Base-by-base conservation (phyloP, 495 filamentous ascomycete species). In the Xylaria nigripes region DNA sequence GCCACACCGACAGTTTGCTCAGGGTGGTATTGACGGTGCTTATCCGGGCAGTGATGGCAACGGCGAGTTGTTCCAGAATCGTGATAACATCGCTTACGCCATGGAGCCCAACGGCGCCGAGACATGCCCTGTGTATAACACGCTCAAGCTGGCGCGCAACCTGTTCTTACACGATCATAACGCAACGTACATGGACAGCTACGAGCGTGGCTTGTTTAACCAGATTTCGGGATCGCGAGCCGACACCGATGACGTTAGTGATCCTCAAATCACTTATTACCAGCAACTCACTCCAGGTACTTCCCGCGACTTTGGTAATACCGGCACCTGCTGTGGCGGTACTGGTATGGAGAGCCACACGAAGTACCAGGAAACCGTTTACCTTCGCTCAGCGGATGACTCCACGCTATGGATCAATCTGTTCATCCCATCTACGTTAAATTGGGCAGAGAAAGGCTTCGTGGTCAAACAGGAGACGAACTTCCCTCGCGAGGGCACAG, bases 261-360 rank as follows among this genome's bases (percentile, higher is more conserved):
- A 61, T 13, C 59, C 59, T 10, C 62, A 63, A 15, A 59, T 67
- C 25, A 69, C 67, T 5, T 69, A 69, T 50, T 69, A 68, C 52
- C 58, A 64, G 25, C 53, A 60, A 19, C 63, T 69, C 29, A 64
- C 60, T n/a, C 67, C 66, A 6, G 62, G 67, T 22, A 55, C 55
- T 0, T 36, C 50, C 5, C 62, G 67, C 27, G 64, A 68, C 41
- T 69, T 61, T 44, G 59, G 55, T 7, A 54, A 66, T 50, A 66
- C 64, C 9, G 62, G 62, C 24, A 68, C 65, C 52, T 70, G 67
- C 59, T 70, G 67, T 23, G 65, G 66, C 30, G 67, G 67, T 8
- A 68, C 67, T 0, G 63, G 62, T 8, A 50, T 66, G 52, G 67
- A 70, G 58, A 64, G 56, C 42, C 66, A 70, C 46, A 70, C 67